These are phyloP conservation scores for Sordaria brevicollis DNA, from an alignment of 495 filamentous ascomycete genomes.

Conservation along the genomic window DNA sequence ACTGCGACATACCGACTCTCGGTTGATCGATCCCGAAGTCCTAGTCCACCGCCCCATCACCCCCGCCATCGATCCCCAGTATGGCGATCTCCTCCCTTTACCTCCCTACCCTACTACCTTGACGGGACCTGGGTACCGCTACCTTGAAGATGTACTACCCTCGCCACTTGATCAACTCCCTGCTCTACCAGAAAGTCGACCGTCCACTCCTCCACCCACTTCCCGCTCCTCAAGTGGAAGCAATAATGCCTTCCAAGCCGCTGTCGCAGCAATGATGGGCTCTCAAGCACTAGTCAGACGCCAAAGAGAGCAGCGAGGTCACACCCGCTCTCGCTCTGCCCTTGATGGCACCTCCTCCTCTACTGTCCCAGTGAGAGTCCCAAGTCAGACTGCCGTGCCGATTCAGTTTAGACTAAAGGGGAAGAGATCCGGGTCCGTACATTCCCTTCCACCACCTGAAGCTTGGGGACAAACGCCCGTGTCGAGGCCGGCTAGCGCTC, in stretches of 20 bases:
- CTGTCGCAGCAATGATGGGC: neutral
- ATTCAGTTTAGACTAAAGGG: constrained; percentile 36
- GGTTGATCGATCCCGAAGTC: constrained; percentile 41
- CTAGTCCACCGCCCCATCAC: constrained; percentile 35
- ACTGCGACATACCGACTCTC: constrained; percentile 20
- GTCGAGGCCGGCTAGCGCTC: neutral
- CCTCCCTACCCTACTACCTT: constrained; percentile 27
- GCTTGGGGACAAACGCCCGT: constrained; percentile 29
- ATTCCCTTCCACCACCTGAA: constrained; percentile 17
- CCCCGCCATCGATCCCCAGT: constrained; percentile 47
- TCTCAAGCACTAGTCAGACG: neutral
- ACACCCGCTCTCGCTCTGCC: constrained; percentile 26
- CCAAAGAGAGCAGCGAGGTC: constrained; percentile 20
- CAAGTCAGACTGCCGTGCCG: constrained; percentile 43
- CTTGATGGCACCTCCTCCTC: constrained; percentile 27
- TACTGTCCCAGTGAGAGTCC: constrained; percentile 25
- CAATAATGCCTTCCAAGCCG: neutral
- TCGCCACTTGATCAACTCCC: constrained; percentile 25
- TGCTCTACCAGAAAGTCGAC: constrained; percentile 41
- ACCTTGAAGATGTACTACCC: constrained; percentile 4
- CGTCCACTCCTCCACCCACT: constrained; percentile 27
- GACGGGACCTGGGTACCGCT: constrained; percentile 36
- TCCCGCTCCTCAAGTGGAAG: neutral
- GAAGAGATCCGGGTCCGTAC: constrained; percentile 27
- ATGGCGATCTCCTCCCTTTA: constrained; percentile 44